These are phyloP conservation scores for Canariomyces notabilis DNA, from an alignment of 2,329 filamentous ascomycete species.

Conservation along the genomic window DNA sequence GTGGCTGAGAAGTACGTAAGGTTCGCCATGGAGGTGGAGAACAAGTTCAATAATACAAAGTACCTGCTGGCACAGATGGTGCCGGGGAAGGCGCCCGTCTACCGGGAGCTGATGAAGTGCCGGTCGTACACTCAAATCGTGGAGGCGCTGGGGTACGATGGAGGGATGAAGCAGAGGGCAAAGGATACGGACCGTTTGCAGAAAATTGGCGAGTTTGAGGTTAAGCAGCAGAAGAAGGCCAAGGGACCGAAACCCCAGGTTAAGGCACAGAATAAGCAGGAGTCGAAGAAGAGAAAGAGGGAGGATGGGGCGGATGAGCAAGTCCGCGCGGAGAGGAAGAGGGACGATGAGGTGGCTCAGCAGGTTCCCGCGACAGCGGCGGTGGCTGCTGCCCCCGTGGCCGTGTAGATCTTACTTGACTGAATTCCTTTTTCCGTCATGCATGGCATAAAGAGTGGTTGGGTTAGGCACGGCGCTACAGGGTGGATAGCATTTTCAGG, in stretches of 20 bases:
- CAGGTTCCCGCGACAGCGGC: background rate
- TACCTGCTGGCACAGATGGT: slow-evolving; percentile 82
- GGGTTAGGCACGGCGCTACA: slow-evolving; percentile 1
- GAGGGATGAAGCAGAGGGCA: slow-evolving; percentile 60
- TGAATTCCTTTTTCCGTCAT: slow-evolving; percentile 1
- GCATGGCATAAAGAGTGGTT: slow-evolving; percentile 1
- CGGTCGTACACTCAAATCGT: slow-evolving; percentile 71
- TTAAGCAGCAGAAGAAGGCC: slow-evolving; percentile 15
- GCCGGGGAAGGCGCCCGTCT: slow-evolving; percentile 67
- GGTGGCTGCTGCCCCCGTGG: slow-evolving; percentile 1
- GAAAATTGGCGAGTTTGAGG: slow-evolving; percentile 51
- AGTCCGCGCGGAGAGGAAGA: slow-evolving; percentile 4
- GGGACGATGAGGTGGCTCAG: background rate
- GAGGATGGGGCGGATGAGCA: slow-evolving; percentile 22
- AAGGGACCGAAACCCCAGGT: slow-evolving; percentile 19
- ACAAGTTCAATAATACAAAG: slow-evolving; percentile 89
- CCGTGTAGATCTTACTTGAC: background rate
- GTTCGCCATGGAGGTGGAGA: slow-evolving; percentile 69
- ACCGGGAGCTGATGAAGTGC: slow-evolving; percentile 55
- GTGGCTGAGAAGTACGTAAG: slow-evolving; percentile 73
- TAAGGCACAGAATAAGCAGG: slow-evolving; percentile 28
- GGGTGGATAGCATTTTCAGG: slow-evolving; percentile 1
- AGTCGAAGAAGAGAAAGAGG: slow-evolving; percentile 18
- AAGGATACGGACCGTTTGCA: slow-evolving; percentile 59
- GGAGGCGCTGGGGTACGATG: slow-evolving; percentile 57